Evolutionary conservation across 1,284 basidiomycete genomes (phyloP).

Genomic region (Trametes versicolor): DNA sequence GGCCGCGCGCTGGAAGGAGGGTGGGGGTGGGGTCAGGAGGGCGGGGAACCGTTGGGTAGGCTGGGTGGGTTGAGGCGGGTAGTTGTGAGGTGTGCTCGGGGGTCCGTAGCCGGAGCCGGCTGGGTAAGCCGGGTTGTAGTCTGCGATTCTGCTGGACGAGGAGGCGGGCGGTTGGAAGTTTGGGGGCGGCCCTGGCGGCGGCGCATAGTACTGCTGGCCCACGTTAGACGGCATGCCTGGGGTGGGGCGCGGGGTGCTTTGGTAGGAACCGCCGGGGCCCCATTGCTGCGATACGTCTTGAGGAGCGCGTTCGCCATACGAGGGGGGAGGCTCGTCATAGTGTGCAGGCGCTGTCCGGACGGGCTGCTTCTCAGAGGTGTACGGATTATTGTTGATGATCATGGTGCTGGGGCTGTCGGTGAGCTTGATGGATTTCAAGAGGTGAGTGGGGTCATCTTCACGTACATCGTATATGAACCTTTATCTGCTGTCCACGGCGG

Average conservation of each 20-base stretch:
- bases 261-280: neutral
- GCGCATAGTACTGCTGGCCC: neutral
- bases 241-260: neutral
- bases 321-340: constrained; percentile 15
- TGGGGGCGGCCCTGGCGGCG: neutral
- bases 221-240: neutral
- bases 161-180: neutral
- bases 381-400: constrained; percentile 5
- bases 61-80: neutral
- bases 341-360: neutral
- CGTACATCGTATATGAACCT: neutral
- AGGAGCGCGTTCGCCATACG: neutral
- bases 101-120: neutral
- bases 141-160: neutral
- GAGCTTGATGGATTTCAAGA: neutral
- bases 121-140: neutral
- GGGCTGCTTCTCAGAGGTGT: constrained; percentile 1
- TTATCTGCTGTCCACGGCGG: neutral
- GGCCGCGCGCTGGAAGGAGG: constrained; percentile 34
- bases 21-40: constrained; percentile 34
- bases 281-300: neutral
- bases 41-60: neutral
- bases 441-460: neutral
- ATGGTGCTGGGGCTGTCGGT: neutral
- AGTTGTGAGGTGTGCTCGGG: neutral